These are phyloP conservation scores for Rhodofomes roseus DNA, from an alignment of 1,284 basidiomycete genomes.

Conservation along the genomic window DNA sequence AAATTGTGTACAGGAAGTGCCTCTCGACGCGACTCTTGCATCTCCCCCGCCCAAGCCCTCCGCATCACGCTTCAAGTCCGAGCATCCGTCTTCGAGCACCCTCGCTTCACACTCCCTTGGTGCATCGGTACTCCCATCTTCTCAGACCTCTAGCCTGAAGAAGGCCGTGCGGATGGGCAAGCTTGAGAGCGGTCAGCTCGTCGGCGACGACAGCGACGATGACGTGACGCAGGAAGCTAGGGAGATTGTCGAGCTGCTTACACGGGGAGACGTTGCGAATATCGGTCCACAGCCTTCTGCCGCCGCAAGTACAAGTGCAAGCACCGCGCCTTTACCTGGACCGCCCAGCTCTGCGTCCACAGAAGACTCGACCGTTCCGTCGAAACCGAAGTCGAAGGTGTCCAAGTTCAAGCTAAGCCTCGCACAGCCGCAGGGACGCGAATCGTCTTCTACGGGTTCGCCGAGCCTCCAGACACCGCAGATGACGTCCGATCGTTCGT, in stretches of 20 bases:
- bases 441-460: slow-evolving; percentile 4
- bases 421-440: background rate
- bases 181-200: slow-evolving; percentile 50
- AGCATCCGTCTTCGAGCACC: slow-evolving; percentile 31
- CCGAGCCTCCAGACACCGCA: slow-evolving; percentile 25
- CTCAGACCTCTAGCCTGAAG: slow-evolving; percentile 49
- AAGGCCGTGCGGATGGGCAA: slow-evolving; percentile 59
- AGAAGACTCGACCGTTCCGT: background rate
- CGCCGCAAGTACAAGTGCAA: background rate
- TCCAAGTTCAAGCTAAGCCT: slow-evolving; percentile 28
- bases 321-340: background rate
- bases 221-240: slow-evolving; percentile 42
- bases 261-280: slow-evolving; percentile 56
- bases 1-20: slow-evolving; percentile 32
- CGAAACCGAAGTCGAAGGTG: slow-evolving; percentile 3
- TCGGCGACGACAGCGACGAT: slow-evolving; percentile 56
- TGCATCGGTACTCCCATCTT: slow-evolving; percentile 46
- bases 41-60: slow-evolving; percentile 39
- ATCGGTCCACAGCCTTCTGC: slow-evolving; percentile 32
- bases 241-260: slow-evolving; percentile 54
- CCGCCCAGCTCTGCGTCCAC: background rate
- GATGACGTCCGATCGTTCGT: slow-evolving; percentile 23
- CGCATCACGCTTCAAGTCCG: slow-evolving; percentile 62
- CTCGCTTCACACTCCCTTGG: slow-evolving; percentile 37
- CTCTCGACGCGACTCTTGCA: slow-evolving; percentile 36